Base-by-base conservation (phyloP, 208 protist species). In the Leishmania aethiopica region DNA sequence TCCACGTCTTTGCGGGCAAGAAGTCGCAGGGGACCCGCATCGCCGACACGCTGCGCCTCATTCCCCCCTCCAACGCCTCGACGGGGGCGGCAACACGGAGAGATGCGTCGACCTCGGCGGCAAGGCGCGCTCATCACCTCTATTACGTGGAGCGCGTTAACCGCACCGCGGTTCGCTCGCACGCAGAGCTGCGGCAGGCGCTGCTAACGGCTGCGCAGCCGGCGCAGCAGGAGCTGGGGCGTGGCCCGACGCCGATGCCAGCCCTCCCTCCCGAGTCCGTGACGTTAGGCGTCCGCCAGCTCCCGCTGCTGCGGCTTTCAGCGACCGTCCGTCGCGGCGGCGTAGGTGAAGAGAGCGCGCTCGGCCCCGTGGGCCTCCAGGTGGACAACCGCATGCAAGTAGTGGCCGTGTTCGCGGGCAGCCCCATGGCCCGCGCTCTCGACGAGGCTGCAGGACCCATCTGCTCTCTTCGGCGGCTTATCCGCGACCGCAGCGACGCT, bases 1-100 rank as follows among this genome's bases (percentile, higher is more conserved):
- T 95, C 84, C 88, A 94, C 76, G 94, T 97, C 17, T 97, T 91
- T 60, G 88, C 91, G 6, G 74, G 81, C 57, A 95, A 94, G 79
- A 84, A 85, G 66, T 81, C 85, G 19, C 91, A 95, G 55, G 92
- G 88, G 11, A 86, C 90, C 37, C 92, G 94, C 40, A 84, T 95
- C 37, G 66, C 89, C 11, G 91, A 96, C 77, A 91, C 89, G 37
- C 80, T 96, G 69, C 85, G 83, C 22, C 55, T 45, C 42, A 40
- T 78, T 55, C 4, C 78, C 60, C 2, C 60, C 47, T 45, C 51
- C 51, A 19, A 25, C 70, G 55, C 47, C 67, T 60, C 70, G 19
- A 17, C 32, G 51, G 25, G 17, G 22, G 60, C 57, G n/a, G 69
- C 57, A 69, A 37, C 70, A 62, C 47, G 74, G 35, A 47, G 5